Evolutionary conservation across 306 rosid genomes (phyloP), one percentile per base, ranked within the genome.

Genomic region (Vigna trinervia): DNA sequence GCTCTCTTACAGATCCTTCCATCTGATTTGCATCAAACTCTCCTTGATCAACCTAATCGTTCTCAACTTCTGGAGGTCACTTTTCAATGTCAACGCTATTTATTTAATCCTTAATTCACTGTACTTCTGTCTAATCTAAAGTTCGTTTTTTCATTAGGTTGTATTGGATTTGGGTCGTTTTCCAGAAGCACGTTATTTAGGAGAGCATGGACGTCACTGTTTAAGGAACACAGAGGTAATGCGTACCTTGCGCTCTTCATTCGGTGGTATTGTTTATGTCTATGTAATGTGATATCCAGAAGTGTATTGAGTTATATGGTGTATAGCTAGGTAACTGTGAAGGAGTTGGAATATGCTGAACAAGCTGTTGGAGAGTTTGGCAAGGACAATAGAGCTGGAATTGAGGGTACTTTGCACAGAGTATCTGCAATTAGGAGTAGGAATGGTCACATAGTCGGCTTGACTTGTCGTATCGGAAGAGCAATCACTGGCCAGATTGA

Each of bases 381-480:
- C 46, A 80, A 71, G 59, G 90, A 90, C 80, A 90, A 90, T 71
- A 86, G 95, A 81, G 95, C 92, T 66, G 95, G 95, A 75, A 90
- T 90, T 54, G 92, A 86, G 72, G 95, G 95, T 67, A 90, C 89
- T 43, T 80, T 90, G 87, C 95, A 90, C 64, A 85, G 95, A 76
- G 85, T 90, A 79, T 90, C 95, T 17, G 95, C 95, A 34, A 86
- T 88, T 64, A 85, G 89, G 78, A 88, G 89, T 79, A 88, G 86
- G 79, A 86, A 85, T 56, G 92, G 92, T 73, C 47, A 63, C 17
- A 77, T 90, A 17, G 85, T 90, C 41, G 95, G 95, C 41, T 86
- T 90, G 90, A 90, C 95, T 5, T 90, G 89, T 79, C 88, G 92
- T 17, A 79, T 90, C 56, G 95, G 92, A 61, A 90, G 92, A 80